Base-by-base conservation (phyloP, 257 asterid genomes). In the Pogostemon cablin region DNA sequence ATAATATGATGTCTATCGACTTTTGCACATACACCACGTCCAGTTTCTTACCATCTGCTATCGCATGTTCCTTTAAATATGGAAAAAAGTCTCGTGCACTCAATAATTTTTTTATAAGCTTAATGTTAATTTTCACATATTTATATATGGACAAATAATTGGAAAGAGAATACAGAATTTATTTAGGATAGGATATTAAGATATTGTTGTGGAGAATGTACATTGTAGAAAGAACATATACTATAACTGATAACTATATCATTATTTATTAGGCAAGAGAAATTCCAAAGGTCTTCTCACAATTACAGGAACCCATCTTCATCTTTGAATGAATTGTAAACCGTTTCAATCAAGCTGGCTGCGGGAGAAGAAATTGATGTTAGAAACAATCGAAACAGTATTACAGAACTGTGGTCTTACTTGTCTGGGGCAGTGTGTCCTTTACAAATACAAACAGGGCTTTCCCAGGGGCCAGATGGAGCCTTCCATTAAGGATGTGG, bases 281-380 rank as follows among this genome's bases (percentile, higher is more conserved):
- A 55, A 53, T 7, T 46, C 12, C 96, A 56, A 93, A 93, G 55
- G 98, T 90, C 78, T 93, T 90, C 86, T 93, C 98, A 90, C 96
- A 93, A 83, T 78, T 93, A 93, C 48, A 93, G 84, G 86, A 93
- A 93, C 61, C 98, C 98, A 76, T 90, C 98, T 32, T 85, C 84
- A 5, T 93, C 97, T 85, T 87, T 90, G 67, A 50, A 86, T 2
- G 95, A 83, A 47, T 88, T 85, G 43, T 90, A 93, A 54, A 90
- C 78, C 4, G 82, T 53, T 80, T 93, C 93, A 49, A 90, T 85
- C 89, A 90, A 76, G 72, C 87, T 86, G 1, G 98, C 98, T 93
- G 95, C 81, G 32, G 32, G 1, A 25, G 32, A 1, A 25, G 32
- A 25, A 25, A 25, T 25, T 25, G 32, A 25, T 25, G 32, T 25